Conservation (phyloP, 164 flowering plant species). For the Nymphaea colorata region DNA sequence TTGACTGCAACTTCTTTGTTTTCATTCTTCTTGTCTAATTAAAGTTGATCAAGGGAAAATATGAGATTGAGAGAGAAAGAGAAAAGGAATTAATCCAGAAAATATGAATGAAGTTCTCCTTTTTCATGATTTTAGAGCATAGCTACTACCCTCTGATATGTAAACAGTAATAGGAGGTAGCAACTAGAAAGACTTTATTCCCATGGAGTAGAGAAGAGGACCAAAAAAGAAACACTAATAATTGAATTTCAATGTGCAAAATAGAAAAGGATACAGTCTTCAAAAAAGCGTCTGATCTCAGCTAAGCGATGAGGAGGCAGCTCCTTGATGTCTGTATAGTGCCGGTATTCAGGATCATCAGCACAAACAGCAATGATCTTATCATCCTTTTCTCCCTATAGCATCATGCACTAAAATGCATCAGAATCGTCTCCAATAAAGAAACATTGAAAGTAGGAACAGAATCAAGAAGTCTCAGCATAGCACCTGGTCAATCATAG, state of each 20-base stretch:
- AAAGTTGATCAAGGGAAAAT: slow-evolving; percentile 2
- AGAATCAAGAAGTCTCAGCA: background rate
- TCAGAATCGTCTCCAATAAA: background rate
- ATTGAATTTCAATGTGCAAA: no score
- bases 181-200: no score
- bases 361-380: slow-evolving; percentile 84
- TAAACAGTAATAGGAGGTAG: no score
- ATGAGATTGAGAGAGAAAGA: background rate
- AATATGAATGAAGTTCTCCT: background rate
- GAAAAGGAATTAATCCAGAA: background rate
- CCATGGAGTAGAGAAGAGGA: no score
- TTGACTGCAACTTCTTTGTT: slow-evolving; percentile 81
- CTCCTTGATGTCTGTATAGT: slow-evolving; percentile 67
- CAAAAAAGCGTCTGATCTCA: slow-evolving; percentile 79
- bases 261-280: slow-evolving; percentile 57
- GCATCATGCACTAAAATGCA: slow-evolving; percentile 3
- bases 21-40: slow-evolving; percentile 75
- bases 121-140: no score
- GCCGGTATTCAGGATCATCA: slow-evolving; percentile 82
- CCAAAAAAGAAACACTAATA: no score
- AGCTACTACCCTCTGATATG: no score
- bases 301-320: slow-evolving; percentile 84
- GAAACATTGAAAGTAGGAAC: background rate
- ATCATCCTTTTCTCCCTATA: slow-evolving; percentile 82
- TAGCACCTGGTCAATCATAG: slow-evolving; percentile 75